Evolutionary conservation across 495 filamentous ascomycete genomes (phyloP), one percentile per base, ranked within the genome.

Genomic region (Venustampulla echinocandica): DNA sequence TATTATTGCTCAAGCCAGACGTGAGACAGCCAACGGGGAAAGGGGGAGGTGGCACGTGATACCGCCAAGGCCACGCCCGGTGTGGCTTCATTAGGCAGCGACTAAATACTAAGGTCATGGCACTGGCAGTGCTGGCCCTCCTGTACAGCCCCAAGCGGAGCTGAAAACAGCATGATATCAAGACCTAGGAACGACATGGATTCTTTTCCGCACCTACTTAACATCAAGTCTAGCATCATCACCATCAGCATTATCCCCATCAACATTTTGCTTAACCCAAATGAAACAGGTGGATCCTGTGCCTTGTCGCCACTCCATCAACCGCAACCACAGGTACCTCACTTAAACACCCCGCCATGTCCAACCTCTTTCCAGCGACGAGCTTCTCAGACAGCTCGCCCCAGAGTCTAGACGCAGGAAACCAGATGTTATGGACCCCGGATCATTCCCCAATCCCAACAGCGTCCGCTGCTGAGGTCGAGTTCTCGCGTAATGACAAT

Each of bases 401-500:
- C 7, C 7, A 30, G 27, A 30, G 7, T 30, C 7, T 30, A 30
- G 27, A n/a, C 7, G n/a, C 7, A 30, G n/a, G 27, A 7, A 7
- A 30, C 7, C 27, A 30, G 7, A 30, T 7, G 7, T 7, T 7
- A 7, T 30, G 7, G 27, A 30, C 27, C n/a, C 27, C 27, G n/a
- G n/a, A 30, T 30, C 7, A 30, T n/a, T 30, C n/a, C 7, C 7
- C 27, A 30, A n/a, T 7, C 27, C 24, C 23, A n/a, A 46, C 22
- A 25, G 3, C 10, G 14, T 37, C 47, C 13, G 18, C 13, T 4
- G 52, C 43, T 23, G 53, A 51, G 32, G 41, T 7, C n/a, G 4
- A 35, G n/a, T 6, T n/a, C 10, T 3, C 17, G 17, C 4, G 22
- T 22, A 23, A 40, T 22, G 18, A 40, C 3, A 5, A 5, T 6